Percentiles rank a stretch among this genome's conserved stretches.
Evolutionary conservation across 1,284 basidiomycete genomes (phyloP).

Genomic region (Pascua guehoae): DNA sequence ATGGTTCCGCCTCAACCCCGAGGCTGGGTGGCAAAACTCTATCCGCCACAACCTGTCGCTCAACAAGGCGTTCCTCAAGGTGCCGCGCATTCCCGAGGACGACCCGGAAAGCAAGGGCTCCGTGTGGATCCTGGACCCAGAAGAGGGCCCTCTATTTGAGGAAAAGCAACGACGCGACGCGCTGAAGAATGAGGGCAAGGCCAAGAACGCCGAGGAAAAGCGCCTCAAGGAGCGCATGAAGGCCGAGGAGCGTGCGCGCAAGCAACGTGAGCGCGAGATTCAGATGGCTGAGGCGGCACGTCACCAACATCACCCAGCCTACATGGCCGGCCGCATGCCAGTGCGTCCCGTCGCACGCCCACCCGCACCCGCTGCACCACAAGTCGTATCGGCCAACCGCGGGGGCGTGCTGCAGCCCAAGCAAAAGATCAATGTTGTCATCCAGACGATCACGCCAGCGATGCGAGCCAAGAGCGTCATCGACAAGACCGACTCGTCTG

Average conservation of each 20-base stretch:
- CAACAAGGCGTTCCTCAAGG: slow-evolving; percentile 79
- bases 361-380: slow-evolving; percentile 7
- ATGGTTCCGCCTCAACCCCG: slow-evolving; percentile 79
- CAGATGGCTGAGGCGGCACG: slow-evolving; percentile 21
- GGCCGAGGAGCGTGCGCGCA: slow-evolving; percentile 35
- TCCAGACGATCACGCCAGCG: slow-evolving; percentile 39
- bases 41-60: slow-evolving; percentile 88
- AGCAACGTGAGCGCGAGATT: slow-evolving; percentile 28
- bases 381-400: slow-evolving; percentile 24
- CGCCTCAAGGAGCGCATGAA: slow-evolving; percentile 38
- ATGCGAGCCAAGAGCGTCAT: slow-evolving; percentile 39
- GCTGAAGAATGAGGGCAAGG: slow-evolving; percentile 42
- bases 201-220: slow-evolving; percentile 43
- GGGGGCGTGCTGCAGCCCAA: slow-evolving; percentile 32
- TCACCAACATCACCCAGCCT: slow-evolving; percentile 11
- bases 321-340: slow-evolving; percentile 5
- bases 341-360: slow-evolving; percentile 16
- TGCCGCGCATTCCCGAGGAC: slow-evolving; percentile 72
- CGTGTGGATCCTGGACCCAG: slow-evolving; percentile 80
- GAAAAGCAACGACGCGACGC: slow-evolving; percentile 46
- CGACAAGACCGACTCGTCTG: slow-evolving; percentile 34
- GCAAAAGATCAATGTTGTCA: slow-evolving; percentile 38
- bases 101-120: slow-evolving; percentile 78
- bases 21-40: slow-evolving; percentile 86
- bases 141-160: slow-evolving; percentile 50